phyloP scores from a whole-genome alignment of 192 early-diverging fungal species.

The Allomyces macrogynus region DNA sequence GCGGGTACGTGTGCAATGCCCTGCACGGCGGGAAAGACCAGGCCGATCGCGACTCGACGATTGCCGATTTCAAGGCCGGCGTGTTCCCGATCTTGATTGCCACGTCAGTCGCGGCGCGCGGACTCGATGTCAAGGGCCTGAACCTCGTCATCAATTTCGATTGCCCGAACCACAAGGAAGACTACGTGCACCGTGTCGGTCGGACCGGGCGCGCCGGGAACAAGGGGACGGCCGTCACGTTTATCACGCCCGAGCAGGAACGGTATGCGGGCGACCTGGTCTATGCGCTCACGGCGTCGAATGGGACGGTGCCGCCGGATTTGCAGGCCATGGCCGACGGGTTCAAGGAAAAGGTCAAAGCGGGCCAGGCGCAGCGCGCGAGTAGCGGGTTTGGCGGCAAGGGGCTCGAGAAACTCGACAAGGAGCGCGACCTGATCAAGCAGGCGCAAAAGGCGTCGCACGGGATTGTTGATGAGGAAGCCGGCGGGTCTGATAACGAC shows the following conservation, averaged over 20 bases:
- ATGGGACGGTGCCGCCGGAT: slow-evolving; percentile 47
- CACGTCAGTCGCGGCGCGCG: slow-evolving; percentile 87
- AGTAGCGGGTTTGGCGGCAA: slow-evolving; percentile 88
- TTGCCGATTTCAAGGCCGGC: slow-evolving; percentile 84
- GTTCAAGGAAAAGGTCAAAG: slow-evolving; percentile 60
- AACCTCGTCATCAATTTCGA: slow-evolving; percentile 92
- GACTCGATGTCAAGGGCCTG: slow-evolving; percentile 82
- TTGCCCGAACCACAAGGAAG: slow-evolving; percentile 93
- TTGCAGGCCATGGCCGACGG: slow-evolving; percentile 56
- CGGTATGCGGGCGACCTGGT: slow-evolving; percentile 76
- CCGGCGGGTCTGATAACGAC: slow-evolving; percentile 42
- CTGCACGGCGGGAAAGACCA: slow-evolving; percentile 93
- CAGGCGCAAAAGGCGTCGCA: slow-evolving; percentile 77
- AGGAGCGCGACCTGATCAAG: slow-evolving; percentile 72
- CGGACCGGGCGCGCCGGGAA: slow-evolving; percentile 95
- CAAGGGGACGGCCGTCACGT: slow-evolving; percentile 90
- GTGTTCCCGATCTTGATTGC: slow-evolving; percentile 79
- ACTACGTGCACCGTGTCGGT: slow-evolving; percentile 95
- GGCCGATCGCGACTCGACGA: slow-evolving; percentile 73
- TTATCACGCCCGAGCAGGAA: slow-evolving; percentile 86
- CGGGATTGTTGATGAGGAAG: slow-evolving; percentile 40
- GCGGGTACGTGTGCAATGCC: slow-evolving; percentile 72
- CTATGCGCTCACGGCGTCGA: slow-evolving; percentile 67
- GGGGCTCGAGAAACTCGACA: slow-evolving; percentile 82
- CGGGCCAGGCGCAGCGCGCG: slow-evolving; percentile 43